Percentiles rank a stretch among this genome's conserved stretches.
These are phyloP conservation scores for Passalora sequoiae DNA, from an alignment of 2,329 filamentous ascomycete genomes.

Conservation along the genomic window DNA sequence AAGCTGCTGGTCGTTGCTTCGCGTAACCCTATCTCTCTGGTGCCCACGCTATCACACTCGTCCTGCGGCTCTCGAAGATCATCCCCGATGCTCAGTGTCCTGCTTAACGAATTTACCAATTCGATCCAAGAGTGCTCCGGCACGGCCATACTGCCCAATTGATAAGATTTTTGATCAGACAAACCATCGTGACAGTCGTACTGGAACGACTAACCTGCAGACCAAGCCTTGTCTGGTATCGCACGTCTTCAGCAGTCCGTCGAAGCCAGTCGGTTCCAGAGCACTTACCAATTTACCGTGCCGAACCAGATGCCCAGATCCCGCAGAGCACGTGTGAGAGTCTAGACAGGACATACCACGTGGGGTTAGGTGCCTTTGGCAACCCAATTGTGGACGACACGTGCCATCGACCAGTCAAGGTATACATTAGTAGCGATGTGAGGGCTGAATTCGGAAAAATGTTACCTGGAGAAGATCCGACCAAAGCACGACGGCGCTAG, in stretches of 20 bases:
- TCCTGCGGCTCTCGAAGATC: background rate
- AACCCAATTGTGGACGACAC: constrained; percentile 9
- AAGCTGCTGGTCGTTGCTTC: background rate
- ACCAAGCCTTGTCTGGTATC: too few relatives aligned
- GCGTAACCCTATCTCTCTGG: background rate
- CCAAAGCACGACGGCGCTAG: constrained; percentile 11
- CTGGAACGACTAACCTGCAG: too few relatives aligned
- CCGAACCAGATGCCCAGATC: constrained; percentile 23
- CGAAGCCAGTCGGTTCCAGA: background rate
- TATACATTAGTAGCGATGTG: too few relatives aligned
- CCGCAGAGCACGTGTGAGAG: background rate
- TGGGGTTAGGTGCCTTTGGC: constrained; percentile 1
- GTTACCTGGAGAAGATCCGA: constrained; percentile 13
- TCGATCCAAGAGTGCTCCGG: too few relatives aligned
- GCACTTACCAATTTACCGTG: constrained; percentile 10
- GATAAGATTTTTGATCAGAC: too few relatives aligned
- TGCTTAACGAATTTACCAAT: too few relatives aligned
- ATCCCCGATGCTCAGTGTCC: too few relatives aligned
- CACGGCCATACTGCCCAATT: too few relatives aligned
- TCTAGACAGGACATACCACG: background rate
- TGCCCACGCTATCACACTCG: too few relatives aligned
- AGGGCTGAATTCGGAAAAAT: too few relatives aligned
- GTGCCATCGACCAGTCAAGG: constrained; percentile 9
- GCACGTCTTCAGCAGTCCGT: background rate
- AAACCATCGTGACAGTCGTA: too few relatives aligned